Evolutionary conservation across 2,329 filamentous ascomycete genomes (phyloP).

Genomic region (Cordyceps javanica): DNA sequence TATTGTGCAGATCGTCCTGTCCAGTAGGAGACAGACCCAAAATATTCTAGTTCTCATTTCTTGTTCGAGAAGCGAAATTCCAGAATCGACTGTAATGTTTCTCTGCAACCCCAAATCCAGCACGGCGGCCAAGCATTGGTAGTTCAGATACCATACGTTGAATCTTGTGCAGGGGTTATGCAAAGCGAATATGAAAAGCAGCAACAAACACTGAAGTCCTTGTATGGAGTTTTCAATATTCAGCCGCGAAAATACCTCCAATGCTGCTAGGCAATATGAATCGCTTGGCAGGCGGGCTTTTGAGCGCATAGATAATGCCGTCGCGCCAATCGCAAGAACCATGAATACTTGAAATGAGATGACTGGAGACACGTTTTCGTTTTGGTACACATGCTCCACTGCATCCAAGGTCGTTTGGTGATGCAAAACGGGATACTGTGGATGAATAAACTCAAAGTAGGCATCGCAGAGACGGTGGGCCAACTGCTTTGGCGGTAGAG

Average conservation of each 20-base stretch:
- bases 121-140: constrained; percentile 45
- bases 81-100: constrained; percentile 36
- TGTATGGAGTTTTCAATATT: constrained; percentile 42
- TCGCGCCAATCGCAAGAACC: constrained; percentile 45
- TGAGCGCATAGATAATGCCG: constrained; percentile 36
- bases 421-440: constrained; percentile 45
- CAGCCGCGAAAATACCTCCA: constrained; percentile 39
- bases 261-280: constrained; percentile 42
- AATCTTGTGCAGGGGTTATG: constrained; percentile 42
- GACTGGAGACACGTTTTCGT: constrained; percentile 23
- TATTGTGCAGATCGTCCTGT: constrained; percentile 46
- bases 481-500: constrained; percentile 27
- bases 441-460: constrained; percentile 43
- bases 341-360: constrained; percentile 44
- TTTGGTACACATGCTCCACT: constrained; percentile 30
- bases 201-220: constrained; percentile 42
- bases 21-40: constrained; percentile 47
- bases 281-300: constrained; percentile 40
- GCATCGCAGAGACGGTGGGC: constrained; percentile 35
- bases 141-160: constrained; percentile 50
- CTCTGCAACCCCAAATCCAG: constrained; percentile 47
- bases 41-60: constrained; percentile 51
- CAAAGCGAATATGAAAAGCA: constrained; percentile 43
- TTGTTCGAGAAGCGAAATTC: constrained; percentile 41
- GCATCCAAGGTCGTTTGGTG: constrained; percentile 34